Evolutionary conservation across 179 eudicot genomes (phyloP), one percentile per base, ranked within the genome.

Genomic region (Camellia oleifera): DNA sequence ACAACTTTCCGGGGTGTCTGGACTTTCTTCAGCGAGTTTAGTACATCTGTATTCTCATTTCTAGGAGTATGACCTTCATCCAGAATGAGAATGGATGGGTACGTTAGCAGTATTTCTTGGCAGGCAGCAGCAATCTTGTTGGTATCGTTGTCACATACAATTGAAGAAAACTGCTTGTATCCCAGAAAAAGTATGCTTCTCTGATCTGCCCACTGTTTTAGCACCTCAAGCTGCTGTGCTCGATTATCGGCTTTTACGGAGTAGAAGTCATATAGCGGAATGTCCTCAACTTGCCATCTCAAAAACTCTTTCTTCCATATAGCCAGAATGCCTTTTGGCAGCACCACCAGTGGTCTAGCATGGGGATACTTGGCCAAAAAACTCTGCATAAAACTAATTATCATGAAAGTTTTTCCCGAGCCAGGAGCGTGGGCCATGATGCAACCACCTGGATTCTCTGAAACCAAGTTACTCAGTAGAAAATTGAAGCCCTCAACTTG

Each of bases 381-480:
- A 84, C 96, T 91, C 81, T 96, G 98, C 82, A 94, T 90, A 69
- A 94, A 96, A 75, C 98, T 96, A 15, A 96, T 96, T 3, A 96
- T 91, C 99, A 94, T 94, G 75, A 96, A 96, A 9, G 98, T 96
- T 84, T 96, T 95, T 7, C 99, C 99, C 7, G 98, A 94, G 18
- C 99, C 98, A 23, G 99, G 98, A 68, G 99, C 99, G 84, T 96
- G 99, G 17, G 99, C 99, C 82, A 96, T 72, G 64, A 96, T 96
- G 81, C 98, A 96, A 64, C 99, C 98, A 60, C 99, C 95, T 10
- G 99, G 97, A 66, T 92, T 88, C 52, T 94, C 96, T 12, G 90
- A 73, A 69, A 96, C 84, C 81, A 96, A 78, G 80, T 96, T 96
- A 79, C 97, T 91, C 15, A 89, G 78, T n/a, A 96, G 86, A 83